A percentile compares a stretch with the other conserved stretches of the same genome.
These are phyloP conservation scores for Xylaria sp. DNA, from an alignment of 2,329 filamentous ascomycete genomes.

Conservation along the genomic window DNA sequence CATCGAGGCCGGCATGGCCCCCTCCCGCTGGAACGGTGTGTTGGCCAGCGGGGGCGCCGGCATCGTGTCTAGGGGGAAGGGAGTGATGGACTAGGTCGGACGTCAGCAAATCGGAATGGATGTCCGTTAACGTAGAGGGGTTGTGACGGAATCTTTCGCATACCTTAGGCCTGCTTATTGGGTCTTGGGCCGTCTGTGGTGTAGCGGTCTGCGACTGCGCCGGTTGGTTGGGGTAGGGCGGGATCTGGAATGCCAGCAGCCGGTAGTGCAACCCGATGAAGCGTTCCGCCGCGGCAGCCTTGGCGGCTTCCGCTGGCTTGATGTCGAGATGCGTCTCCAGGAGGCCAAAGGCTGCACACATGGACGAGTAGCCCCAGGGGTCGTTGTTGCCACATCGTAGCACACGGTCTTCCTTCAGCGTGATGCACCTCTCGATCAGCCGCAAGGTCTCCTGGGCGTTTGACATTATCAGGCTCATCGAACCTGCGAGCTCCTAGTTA, in stretches of 20 bases:
- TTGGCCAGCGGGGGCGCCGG: constrained; percentile 26
- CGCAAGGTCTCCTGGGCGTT: constrained; percentile 62
- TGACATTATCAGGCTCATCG: constrained; percentile 65
- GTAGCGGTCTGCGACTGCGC: constrained; percentile 27
- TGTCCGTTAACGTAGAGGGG: background rate
- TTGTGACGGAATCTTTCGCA: constrained; percentile 19
- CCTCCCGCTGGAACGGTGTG: constrained; percentile 31
- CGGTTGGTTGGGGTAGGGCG: constrained; percentile 41
- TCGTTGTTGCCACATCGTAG: constrained; percentile 66
- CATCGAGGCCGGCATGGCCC: constrained; percentile 34
- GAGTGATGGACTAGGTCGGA: constrained; percentile 44
- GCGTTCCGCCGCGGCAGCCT: constrained; percentile 60
- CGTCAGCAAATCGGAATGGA: constrained; percentile 31
- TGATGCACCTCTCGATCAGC: constrained; percentile 63
- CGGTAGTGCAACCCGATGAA: constrained; percentile 63
- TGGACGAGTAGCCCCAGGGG: constrained; percentile 66
- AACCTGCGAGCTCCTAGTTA: constrained; percentile 41
- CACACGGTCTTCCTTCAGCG: constrained; percentile 63
- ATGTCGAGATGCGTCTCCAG: constrained; percentile 61
- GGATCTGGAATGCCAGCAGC: constrained; percentile 57
- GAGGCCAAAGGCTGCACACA: constrained; percentile 62
- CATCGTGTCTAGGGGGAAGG: constrained; percentile 42
- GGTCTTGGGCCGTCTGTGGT: constrained; percentile 28
- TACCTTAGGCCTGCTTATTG: constrained; percentile 37
- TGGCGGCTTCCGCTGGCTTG: constrained; percentile 59